Percentiles rank a stretch among this genome's conserved stretches.
Conservation (phyloP, 2,329 filamentous ascomycete species). For the Rhynchosporium secalis region DNA sequence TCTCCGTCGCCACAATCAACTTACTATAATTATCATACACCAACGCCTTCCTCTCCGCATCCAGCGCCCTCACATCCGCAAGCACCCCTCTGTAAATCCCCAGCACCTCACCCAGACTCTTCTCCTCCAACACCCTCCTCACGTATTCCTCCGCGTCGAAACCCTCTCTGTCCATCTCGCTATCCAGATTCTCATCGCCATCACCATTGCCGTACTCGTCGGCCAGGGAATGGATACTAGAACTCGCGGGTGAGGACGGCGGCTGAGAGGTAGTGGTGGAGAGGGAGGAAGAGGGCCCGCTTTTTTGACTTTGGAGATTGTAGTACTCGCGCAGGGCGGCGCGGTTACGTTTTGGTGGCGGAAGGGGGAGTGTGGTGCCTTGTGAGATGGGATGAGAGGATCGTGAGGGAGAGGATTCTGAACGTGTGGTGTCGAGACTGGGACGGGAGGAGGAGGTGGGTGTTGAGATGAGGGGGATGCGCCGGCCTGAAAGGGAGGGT, state of each 20-base stretch:
- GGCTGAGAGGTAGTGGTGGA: slow-evolving; percentile 7
- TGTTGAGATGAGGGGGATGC: slow-evolving; percentile 58
- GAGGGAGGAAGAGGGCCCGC: slow-evolving; percentile 12
- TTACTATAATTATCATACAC: slow-evolving; percentile 99
- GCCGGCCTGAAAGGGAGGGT: slow-evolving; percentile 55
- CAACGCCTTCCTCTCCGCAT: slow-evolving; percentile 93
- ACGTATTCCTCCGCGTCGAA: slow-evolving; percentile 77
- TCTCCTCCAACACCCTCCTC: slow-evolving; percentile 57
- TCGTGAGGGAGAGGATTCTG: slow-evolving; percentile 56
- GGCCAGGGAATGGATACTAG: slow-evolving; percentile 31
- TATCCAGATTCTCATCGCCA: slow-evolving; percentile 38
- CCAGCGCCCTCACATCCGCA: slow-evolving; percentile 82
- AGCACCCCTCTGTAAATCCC: slow-evolving; percentile 70
- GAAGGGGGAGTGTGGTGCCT: slow-evolving; percentile 22
- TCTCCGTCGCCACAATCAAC: slow-evolving; percentile 93
- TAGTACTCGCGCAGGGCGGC: slow-evolving; percentile 93
- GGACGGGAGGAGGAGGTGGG: slow-evolving; percentile 75
- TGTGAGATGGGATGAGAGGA: slow-evolving; percentile 27
- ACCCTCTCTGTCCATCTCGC: slow-evolving; percentile 70
- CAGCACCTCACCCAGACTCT: slow-evolving; percentile 67
- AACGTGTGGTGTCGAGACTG: slow-evolving; percentile 67
- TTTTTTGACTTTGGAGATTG: slow-evolving; percentile 64
- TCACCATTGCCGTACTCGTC: slow-evolving; percentile 43
- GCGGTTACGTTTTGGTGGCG: slow-evolving; percentile 57
- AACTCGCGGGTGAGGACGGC: slow-evolving; percentile 25